Conservation (phyloP, 208 protist species). For the Leishmania tropica region DNA sequence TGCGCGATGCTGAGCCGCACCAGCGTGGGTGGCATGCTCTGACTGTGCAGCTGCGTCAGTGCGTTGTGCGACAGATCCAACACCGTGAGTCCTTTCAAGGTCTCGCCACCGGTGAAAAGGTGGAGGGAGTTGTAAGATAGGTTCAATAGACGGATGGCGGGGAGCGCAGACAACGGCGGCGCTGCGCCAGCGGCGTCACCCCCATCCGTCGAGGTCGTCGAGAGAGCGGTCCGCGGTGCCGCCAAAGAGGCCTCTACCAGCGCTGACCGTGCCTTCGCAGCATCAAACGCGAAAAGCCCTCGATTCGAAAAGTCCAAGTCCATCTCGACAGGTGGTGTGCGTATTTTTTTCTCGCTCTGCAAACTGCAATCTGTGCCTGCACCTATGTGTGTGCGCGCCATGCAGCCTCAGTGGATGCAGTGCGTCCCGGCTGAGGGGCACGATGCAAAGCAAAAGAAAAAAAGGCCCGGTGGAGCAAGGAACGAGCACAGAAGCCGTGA, state of each 20-base stretch:
- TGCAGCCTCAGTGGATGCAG: not conserved
- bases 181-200: not conserved
- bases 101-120: conserved; percentile 61
- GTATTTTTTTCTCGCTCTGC: not conserved
- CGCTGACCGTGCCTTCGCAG: conserved; percentile 27
- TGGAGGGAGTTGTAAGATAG: conserved; percentile 77
- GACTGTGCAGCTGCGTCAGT: conserved; percentile 38
- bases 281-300: conserved; percentile 77
- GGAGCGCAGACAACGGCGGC: conserved; percentile 12
- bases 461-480: not conserved
- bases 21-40: conserved; percentile 51
- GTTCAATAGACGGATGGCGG: conserved; percentile 51
- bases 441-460: not conserved
- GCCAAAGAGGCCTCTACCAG: not conserved
- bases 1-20: conserved; percentile 51
- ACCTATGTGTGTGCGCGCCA: not conserved
- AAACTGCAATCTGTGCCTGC: not conserved
- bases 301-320: conserved; percentile 73
- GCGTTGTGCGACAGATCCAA: conserved; percentile 79
- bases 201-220: not conserved
- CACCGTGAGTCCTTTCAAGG: conserved; percentile 42
- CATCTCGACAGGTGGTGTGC: conserved; percentile 33
- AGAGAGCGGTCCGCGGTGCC: not conserved
- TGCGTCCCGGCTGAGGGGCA: not conserved
- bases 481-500: not conserved